Base-by-base conservation (phyloP, 2,329 filamentous ascomycete genomes). In the Beauveria asiatica region DNA sequence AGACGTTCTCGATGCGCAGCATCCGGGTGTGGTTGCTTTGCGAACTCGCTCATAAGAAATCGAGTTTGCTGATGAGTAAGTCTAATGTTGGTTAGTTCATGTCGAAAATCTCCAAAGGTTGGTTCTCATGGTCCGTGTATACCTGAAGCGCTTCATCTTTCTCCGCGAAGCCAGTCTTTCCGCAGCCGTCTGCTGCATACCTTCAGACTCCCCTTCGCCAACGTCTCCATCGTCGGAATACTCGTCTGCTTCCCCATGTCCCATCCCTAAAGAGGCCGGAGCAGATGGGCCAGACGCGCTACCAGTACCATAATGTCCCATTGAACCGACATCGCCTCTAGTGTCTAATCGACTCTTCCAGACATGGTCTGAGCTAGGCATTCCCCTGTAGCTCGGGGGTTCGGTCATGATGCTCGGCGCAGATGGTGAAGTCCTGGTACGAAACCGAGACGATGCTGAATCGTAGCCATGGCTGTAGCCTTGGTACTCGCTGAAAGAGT, bases 11-110 rank as follows among this genome's bases (percentile, higher is more conserved):
- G 83, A 72, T 96, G 92, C 51, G 90, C 89, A 45, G 92, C 92
- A 75, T 97, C 92, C 8, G 92, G 92, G 71, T 97, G 92, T 25
- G 92, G 90, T 71, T 97, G 92, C 67, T 94, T 92, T 61, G 92
- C 89, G 69, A 97, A 97, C 72, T 97, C 92, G 74, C 90, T 96
- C 91, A 96, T 96, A 60, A 97, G 78, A 68, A 96, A 97, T 16
- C 93, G 87, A n/a, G 93, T 97, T 79, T 97, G 93, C 68, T 94
- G 93, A 73, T 97, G 92, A 1, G 92, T 96, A 65, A 97, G 85
- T 65, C 92, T 95, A 68, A 41, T 53, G 21, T 37, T 46, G 51
- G 42, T 27, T 30, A 59, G 57, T 48, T 42, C 30, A 16, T 16
- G 7, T 4, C 16, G 3, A 7, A 7, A 13, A n/a, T 16, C 33